Conservation (phyloP, 2,329 filamentous ascomycete species). For the Magnaporthiopsis rhizophila region DNA sequence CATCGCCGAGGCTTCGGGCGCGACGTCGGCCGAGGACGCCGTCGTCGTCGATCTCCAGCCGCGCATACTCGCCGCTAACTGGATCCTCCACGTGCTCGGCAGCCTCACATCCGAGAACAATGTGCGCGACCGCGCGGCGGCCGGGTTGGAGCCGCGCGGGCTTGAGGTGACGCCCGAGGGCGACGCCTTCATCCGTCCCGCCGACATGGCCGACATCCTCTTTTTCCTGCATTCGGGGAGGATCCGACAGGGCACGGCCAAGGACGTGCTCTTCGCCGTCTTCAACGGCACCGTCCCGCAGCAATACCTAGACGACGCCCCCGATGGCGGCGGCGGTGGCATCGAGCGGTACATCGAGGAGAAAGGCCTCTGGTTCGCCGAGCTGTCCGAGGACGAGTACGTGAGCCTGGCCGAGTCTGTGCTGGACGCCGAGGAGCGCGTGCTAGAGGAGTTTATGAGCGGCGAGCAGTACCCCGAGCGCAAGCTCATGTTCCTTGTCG, state of each 20-base stretch:
- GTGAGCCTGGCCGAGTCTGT: constrained; percentile 34
- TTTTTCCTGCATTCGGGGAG: constrained; percentile 36
- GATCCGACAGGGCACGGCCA: constrained; percentile 50
- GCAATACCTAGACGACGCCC: constrained; percentile 25
- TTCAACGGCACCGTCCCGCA: constrained; percentile 26
- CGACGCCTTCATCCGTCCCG: constrained; percentile 38
- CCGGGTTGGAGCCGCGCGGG: constrained; percentile 7
- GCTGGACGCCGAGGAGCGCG: constrained; percentile 36
- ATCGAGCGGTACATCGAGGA: constrained; percentile 28
- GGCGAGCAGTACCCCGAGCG: constrained; percentile 42
- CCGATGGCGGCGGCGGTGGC: constrained; percentile 22
- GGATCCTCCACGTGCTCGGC: constrained; percentile 70
- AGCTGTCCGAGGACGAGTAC: constrained; percentile 42
- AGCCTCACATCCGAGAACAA: constrained; percentile 49
- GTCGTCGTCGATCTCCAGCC: constrained; percentile 24
- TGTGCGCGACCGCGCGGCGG: constrained; percentile 8
- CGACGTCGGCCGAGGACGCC: constrained; percentile 16
- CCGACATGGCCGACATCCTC: constrained; percentile 42
- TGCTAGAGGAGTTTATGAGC: constrained; percentile 36
- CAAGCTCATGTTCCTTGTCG: constrained; percentile 53
- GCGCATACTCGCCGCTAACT: constrained; percentile 44
- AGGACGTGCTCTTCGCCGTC: constrained; percentile 47
- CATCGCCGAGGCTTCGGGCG: constrained; percentile 7
- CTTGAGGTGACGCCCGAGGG: constrained; percentile 33
- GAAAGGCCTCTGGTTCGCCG: constrained; percentile 46